Evolutionary conservation across 805 yeast species (phyloP).

Genomic region (Pichia cabralensis): DNA sequence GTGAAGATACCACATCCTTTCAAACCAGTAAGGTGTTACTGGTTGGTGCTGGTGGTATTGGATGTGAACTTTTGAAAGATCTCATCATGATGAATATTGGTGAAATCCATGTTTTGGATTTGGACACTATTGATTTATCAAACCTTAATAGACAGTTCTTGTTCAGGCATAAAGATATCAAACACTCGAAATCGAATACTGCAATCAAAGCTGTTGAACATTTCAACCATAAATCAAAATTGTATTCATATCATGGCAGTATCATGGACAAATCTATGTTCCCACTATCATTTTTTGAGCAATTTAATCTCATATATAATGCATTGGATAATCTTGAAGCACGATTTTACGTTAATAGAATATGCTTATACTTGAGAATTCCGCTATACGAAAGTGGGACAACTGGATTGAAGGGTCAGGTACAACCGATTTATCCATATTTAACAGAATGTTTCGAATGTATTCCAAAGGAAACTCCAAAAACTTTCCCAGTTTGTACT

Average conservation of each 20-base stretch:
- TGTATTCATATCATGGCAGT: constrained; percentile 78
- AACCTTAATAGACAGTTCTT: constrained; percentile 90
- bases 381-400: constrained; percentile 93
- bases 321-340: constrained; percentile 94
- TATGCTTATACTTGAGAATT: constrained; percentile 61
- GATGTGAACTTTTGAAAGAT: constrained; percentile 83
- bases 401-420: constrained; percentile 90
- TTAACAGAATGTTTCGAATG: constrained; percentile 91
- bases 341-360: constrained; percentile 75
- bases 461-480: constrained; percentile 76
- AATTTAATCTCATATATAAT: constrained; percentile 74
- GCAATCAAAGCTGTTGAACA: constrained; percentile 73
- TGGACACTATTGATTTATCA: constrained; percentile 89
- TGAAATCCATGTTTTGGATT: constrained; percentile 84
- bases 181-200: constrained; percentile 75
- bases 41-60: constrained; percentile 97
- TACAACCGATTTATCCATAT: constrained; percentile 81
- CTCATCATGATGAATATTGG: constrained; percentile 72
- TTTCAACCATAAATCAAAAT: constrained; percentile 56
- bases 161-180: constrained; percentile 83
- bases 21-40: constrained; percentile 51
- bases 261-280: constrained; percentile 69
- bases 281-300: constrained; percentile 66
- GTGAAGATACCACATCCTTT: constrained; percentile 25
- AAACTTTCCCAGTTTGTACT: constrained; percentile 91